These are phyloP conservation scores for Boletus rex-veris DNA, from an alignment of 768 basidiomycete species.

Conservation along the genomic window DNA sequence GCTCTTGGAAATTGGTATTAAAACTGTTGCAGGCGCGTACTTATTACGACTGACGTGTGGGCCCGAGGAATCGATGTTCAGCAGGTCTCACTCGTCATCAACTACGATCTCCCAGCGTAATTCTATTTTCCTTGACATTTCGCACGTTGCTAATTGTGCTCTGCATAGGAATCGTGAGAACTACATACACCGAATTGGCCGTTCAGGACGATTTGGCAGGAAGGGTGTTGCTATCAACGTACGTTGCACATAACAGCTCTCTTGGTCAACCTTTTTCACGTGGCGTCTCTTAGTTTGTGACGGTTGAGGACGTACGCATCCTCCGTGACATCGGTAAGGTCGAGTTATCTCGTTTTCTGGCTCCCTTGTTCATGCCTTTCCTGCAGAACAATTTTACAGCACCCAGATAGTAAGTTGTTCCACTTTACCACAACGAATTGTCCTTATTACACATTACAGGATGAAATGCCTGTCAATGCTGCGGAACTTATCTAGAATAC, in stretches of 20 bases:
- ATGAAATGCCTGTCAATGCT: slow-evolving; percentile 99
- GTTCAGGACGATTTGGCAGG: slow-evolving; percentile 96
- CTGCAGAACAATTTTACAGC: slow-evolving; percentile 90
- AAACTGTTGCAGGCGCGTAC: slow-evolving; percentile 62
- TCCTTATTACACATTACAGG: slow-evolving; percentile 46
- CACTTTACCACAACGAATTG: neutral
- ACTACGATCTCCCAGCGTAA: slow-evolving; percentile 93
- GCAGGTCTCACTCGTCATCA: slow-evolving; percentile 95
- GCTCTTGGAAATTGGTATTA: slow-evolving; percentile 6
- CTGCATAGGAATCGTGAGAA: slow-evolving; percentile 86
- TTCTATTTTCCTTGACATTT: slow-evolving; percentile 22
- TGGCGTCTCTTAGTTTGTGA: slow-evolving; percentile 64
- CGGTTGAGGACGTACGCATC: slow-evolving; percentile 93
- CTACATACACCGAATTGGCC: slow-evolving; percentile 99
- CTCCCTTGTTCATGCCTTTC: slow-evolving; percentile 9
- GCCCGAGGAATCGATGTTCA: slow-evolving; percentile 98
- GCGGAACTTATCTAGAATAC: slow-evolving; percentile 83
- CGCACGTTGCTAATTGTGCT: slow-evolving; percentile 10
- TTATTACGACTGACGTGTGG: slow-evolving; percentile 97
- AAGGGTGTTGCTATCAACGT: slow-evolving; percentile 99
- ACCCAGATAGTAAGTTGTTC: slow-evolving; percentile 73
- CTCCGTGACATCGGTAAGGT: slow-evolving; percentile 90
- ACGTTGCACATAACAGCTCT: slow-evolving; percentile 27
- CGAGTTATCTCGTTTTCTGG: neutral
- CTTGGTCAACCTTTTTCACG: slow-evolving; percentile 13